Base-by-base conservation (phyloP, 2,329 filamentous ascomycete genomes). In the Paraconiothyrium brasiliense region DNA sequence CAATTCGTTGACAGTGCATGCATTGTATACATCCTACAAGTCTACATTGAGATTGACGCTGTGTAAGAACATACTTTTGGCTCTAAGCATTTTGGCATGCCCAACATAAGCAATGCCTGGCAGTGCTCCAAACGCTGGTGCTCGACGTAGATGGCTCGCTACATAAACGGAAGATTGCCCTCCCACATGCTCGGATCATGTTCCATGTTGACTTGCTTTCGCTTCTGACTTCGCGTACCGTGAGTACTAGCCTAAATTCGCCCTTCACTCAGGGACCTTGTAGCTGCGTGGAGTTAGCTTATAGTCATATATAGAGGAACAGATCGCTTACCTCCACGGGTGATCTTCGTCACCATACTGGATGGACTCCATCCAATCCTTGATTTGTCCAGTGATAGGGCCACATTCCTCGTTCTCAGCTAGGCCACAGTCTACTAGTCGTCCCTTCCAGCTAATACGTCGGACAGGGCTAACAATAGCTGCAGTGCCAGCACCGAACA, bases 361-460 rank as follows among this genome's bases (percentile, higher is more conserved):
- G 70, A 96, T 94, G 32, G 84, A 90, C 83, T 97, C 94, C 65
- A 99, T 97, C 95, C 95, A 99, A 72, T 90, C 87, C 88, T 97
- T 97, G 90, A 99, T 94, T 80, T 87, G 87, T 72, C 88, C 82
- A 10, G 95, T 91, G 73, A 98, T 85, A 75, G 94, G 90, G 47
- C 95, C 95, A 11, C 93, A 93, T 83, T 99, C 94, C 80, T 96
- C 87, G 51, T 88, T 84, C 69, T 92, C 89, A 77, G 87, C 87
- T 68, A 99, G 82, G 3, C 94, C 94, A 78, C 95, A 97, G 73
- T 92, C 86, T 32, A 99, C 89, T 65, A 91, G 77, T 73, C 91
- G 84, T 57, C 91, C 93, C 80, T 89, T 91, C 91, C 94, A 99
- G 78, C 90, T 90, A 78, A 99, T 97, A 72, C 87, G 90, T 68